Evolutionary conservation across 2,329 filamentous ascomycete species (phyloP).

Genomic region (Nemania bipapillata): DNA sequence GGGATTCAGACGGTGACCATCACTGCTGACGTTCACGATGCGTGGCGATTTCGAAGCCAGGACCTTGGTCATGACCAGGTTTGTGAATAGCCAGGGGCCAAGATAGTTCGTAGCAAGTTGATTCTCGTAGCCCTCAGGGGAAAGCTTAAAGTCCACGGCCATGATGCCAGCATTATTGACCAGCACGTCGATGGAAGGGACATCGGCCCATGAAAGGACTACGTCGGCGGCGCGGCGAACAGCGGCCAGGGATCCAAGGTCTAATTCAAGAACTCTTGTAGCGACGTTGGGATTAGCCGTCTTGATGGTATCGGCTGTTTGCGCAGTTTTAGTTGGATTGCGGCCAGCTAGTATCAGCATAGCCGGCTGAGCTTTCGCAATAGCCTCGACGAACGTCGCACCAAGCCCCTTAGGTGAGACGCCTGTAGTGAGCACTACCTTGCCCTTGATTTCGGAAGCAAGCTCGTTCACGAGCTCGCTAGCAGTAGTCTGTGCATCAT

Average conservation of each 20-base stretch:
- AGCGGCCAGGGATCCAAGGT: constrained; percentile 27
- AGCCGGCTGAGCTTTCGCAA: constrained; percentile 56
- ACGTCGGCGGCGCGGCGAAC: constrained; percentile 52
- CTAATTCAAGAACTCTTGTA: constrained; percentile 49
- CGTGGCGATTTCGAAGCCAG: neutral
- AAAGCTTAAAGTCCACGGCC: constrained; percentile 45
- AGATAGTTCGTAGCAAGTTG: neutral
- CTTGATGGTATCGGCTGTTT: constrained; percentile 53
- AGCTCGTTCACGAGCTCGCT: neutral
- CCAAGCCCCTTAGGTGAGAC: constrained; percentile 45
- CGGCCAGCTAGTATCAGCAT: constrained; percentile 61
- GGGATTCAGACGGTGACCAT: neutral
- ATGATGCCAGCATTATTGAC: constrained; percentile 53
- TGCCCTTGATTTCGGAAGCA: neutral
- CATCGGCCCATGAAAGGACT: constrained; percentile 51
- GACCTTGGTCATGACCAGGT: neutral
- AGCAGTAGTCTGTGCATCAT: neutral
- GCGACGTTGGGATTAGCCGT: constrained; percentile 50
- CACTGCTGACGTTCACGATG: neutral
- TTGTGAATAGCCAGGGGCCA: neutral
- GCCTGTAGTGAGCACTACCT: neutral
- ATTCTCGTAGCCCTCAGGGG: neutral
- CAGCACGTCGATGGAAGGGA: constrained; percentile 37
- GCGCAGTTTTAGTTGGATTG: constrained; percentile 54
- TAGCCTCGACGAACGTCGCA: constrained; percentile 54